phyloP scores from a whole-genome alignment of 805 yeast genomes.

The Helenozyma rhizophorensis region DNA sequence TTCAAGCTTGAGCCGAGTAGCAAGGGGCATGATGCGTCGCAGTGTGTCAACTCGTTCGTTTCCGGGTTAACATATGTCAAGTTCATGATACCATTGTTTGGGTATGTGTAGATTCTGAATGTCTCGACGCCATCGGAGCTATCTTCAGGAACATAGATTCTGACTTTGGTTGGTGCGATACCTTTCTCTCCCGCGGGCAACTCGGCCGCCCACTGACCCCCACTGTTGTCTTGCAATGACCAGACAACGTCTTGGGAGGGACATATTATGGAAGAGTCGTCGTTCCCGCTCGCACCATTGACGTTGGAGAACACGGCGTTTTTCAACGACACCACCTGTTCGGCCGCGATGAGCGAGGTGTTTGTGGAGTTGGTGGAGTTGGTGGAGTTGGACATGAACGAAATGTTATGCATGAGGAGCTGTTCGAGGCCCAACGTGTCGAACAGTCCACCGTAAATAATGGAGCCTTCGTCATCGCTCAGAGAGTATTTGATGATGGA shows the following conservation, averaged over 20 bases:
- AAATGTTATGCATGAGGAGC: conserved; percentile 35
- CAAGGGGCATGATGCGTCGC: conserved; percentile 91
- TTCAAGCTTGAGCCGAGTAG: conserved; percentile 35
- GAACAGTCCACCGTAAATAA: conserved; percentile 81
- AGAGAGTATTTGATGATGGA: conserved; percentile 51
- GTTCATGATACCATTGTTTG: conserved; percentile 88
- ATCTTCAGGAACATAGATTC: conserved; percentile 60
- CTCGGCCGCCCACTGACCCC: conserved; percentile 64
- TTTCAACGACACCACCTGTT: conserved; percentile 57
- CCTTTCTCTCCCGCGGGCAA: conserved; percentile 49
- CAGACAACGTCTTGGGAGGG: conserved; percentile 53
- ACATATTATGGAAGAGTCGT: conserved; percentile 46
- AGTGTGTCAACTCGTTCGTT: conserved; percentile 50
- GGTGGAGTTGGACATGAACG: conserved; percentile 19
- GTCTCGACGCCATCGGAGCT: conserved; percentile 48
- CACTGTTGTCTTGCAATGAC: conserved; percentile 42
- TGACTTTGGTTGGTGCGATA: conserved; percentile 59
- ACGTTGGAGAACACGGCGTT: conserved; percentile 51
- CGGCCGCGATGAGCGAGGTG: conserved; percentile 42
- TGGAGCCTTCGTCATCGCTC: conserved; percentile 32
- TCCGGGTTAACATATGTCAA: conserved; percentile 76
- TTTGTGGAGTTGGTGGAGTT: conserved; percentile 37
- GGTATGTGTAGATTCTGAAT: conserved; percentile 73
- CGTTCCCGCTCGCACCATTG: conserved; percentile 30
- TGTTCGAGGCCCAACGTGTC: conserved; percentile 51